Evolutionary conservation across 129 eudicot genomes (phyloP).

Genomic region (Saposhnikovia divaricata): DNA sequence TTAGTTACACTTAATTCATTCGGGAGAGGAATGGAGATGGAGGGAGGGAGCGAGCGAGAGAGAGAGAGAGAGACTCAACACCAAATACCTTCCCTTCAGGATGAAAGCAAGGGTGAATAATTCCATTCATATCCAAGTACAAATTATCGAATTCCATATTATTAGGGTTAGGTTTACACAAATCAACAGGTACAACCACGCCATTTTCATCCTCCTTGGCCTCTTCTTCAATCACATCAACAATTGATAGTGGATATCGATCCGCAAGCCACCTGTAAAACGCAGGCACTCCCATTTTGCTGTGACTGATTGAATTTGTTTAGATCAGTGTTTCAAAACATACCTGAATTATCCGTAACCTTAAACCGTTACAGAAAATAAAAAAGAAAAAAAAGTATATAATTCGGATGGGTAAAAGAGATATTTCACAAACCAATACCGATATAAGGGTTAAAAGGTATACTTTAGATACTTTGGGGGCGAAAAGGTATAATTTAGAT

Average conservation of each 20-base stretch:
- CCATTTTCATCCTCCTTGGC: conserved; percentile 34
- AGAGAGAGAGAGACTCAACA: neutral
- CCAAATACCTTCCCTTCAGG: conserved; percentile 75
- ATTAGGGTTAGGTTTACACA: conserved; percentile 74
- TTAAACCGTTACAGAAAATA: too few species aligned
- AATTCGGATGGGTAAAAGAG: too few species aligned
- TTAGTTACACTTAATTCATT: too few species aligned
- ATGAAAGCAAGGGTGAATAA: conserved; percentile 93
- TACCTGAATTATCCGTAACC: too few species aligned
- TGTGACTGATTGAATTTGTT: too few species aligned
- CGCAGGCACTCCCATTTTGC: conserved; percentile 86
- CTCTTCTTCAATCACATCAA: conserved; percentile 77
- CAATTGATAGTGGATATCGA: conserved; percentile 68
- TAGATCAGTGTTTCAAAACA: too few species aligned
- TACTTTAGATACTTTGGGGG: too few species aligned
- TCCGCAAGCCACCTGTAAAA: conserved; percentile 95
- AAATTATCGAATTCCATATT: conserved; percentile 76
- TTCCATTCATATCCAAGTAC: conserved; percentile 91
- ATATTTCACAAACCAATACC: too few species aligned
- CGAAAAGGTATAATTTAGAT: too few species aligned
- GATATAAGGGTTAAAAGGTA: too few species aligned
- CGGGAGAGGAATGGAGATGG: neutral
- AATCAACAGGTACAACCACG: conserved; percentile 32
- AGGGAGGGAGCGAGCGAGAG: neutral
- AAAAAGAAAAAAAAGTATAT: too few species aligned